phyloP scores from a whole-genome alignment of 768 basidiomycete genomes.

The Albatrellus ellisii region DNA sequence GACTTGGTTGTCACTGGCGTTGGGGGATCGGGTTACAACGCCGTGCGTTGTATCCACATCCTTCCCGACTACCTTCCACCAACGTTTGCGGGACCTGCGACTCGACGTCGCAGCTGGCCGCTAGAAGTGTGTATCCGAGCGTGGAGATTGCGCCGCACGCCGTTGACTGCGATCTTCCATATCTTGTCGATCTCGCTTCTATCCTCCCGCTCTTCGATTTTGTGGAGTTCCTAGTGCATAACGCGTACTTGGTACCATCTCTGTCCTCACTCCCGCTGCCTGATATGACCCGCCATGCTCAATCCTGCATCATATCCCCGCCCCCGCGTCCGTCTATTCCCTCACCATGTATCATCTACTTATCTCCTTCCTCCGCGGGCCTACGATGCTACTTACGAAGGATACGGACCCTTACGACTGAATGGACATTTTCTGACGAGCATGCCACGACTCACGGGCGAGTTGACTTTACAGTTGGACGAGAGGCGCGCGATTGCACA shows the following conservation, averaged over 20 bases:
- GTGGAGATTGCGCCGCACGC: conserved; percentile 11
- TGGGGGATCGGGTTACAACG: conserved; percentile 24
- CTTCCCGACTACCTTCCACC: conserved; percentile 10
- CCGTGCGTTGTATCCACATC: conserved; percentile 19
- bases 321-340: conserved; percentile 8
- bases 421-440: conserved; percentile 10
- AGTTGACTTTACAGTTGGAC: too few relatives aligned
- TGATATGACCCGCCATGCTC: conserved; percentile 9
- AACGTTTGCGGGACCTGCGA: conserved; percentile 20
- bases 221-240: conserved; percentile 12
- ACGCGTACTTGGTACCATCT: conserved; percentile 4
- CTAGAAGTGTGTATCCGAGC: conserved; percentile 24
- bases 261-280: conserved; percentile 5
- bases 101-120: conserved; percentile 27
- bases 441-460: too few relatives aligned
- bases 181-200: conserved; percentile 17
- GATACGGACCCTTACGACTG: conserved; percentile 14
- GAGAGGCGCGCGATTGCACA: too few relatives aligned
- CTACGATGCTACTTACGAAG: conserved; percentile 13
- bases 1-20: conserved; percentile 18
- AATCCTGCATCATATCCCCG: conserved; percentile 5
- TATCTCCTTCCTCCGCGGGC: conserved; percentile 2
- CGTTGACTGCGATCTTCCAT: conserved; percentile 14
- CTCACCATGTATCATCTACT: conserved; percentile 7
- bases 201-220: conserved; percentile 13